These are phyloP conservation scores for Aegilops bicornis DNA, from an alignment of 176 grass and related monocot species.

Conservation along the genomic window DNA sequence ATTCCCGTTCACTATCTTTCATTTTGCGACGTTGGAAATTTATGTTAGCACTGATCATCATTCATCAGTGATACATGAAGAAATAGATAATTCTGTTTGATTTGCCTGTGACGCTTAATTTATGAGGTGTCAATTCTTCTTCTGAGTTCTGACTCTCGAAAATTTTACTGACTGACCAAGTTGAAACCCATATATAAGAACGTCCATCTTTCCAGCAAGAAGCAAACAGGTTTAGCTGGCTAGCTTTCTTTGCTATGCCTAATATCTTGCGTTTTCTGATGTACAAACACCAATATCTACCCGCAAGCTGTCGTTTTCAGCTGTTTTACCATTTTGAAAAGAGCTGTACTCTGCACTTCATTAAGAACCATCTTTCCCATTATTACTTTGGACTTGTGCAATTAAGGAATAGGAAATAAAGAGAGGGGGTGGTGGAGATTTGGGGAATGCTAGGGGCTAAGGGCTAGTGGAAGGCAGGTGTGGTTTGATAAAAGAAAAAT, in stretches of 20 bases:
- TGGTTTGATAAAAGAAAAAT: not conserved
- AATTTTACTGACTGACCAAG: not conserved
- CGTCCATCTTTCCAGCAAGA: not conserved
- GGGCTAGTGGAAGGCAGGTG: not conserved
- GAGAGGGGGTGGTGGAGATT: not conserved
- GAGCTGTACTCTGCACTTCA: not conserved
- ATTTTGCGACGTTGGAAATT: not conserved
- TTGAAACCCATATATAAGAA: not conserved
- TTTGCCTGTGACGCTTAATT: not conserved
- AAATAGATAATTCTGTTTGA: not conserved
- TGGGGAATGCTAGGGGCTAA: not conserved
- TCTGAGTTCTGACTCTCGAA: not conserved
- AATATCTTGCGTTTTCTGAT: not conserved
- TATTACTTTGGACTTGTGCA: not conserved
- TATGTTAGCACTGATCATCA: not conserved
- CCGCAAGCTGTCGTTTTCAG: not conserved
- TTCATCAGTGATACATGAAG: not conserved
- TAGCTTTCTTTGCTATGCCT: slow-evolving; percentile 5
- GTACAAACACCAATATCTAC: not conserved
- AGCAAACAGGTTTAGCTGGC: not conserved
- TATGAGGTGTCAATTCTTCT: not conserved
- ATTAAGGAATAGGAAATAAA: not conserved
- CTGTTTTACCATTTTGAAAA: slow-evolving; percentile 19
- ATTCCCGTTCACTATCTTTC: not conserved
- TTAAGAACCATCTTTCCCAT: not conserved